Percentiles rank a stretch among this genome's conserved stretches.
Evolutionary conservation across 306 rosid species (phyloP).

Genomic region (Casuarina cunninghamiana): DNA sequence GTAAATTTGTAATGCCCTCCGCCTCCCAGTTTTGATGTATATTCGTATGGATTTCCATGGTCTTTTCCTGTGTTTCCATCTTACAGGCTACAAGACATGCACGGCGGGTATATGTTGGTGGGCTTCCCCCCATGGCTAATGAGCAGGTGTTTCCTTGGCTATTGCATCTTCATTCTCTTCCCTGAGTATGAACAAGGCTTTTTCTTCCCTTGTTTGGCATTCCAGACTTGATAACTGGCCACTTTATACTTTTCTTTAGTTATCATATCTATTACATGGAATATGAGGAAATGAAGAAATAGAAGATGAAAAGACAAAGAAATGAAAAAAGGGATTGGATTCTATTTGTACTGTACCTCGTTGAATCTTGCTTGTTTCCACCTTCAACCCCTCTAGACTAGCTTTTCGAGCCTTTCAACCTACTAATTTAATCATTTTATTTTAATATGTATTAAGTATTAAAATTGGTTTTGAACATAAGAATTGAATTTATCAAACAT

Average conservation of each 20-base stretch:
- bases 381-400: not conserved
- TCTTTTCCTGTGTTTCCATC: not conserved
- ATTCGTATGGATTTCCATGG: constrained; percentile 11
- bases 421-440: too few species aligned
- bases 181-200: not conserved
- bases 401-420: not conserved
- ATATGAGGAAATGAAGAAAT: too few species aligned
- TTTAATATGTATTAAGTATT: too few species aligned
- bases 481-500: not conserved
- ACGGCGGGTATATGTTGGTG: constrained; percentile 80
- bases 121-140: constrained; percentile 75
- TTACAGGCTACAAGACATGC: constrained; percentile 88
- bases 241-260: not conserved
- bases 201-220: not conserved
- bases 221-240: not conserved
- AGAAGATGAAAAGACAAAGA: too few species aligned
- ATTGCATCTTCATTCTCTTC: not conserved
- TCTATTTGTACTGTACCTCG: too few species aligned
- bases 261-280: not conserved
- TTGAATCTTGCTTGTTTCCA: too few species aligned
- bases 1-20: constrained; percentile 29
- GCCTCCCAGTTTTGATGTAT: not conserved
- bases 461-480: too few species aligned
- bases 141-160: constrained; percentile 55
- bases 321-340: too few species aligned